Base-by-base conservation (phyloP, 108 stramenopile species). In the Skeletonema marinoi region DNA sequence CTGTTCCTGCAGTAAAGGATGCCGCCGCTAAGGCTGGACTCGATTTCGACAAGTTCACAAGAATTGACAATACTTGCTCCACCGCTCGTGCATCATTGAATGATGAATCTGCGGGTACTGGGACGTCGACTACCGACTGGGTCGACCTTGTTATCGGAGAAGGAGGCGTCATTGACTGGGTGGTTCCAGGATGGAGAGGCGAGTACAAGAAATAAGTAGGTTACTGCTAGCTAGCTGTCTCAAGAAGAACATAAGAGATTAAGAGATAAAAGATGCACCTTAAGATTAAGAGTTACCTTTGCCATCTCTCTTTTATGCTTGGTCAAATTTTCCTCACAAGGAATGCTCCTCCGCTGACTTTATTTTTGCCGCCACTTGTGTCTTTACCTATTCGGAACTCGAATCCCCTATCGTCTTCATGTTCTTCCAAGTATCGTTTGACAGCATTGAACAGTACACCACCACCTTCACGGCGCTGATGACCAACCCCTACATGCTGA, bases 101-200 rank as follows among this genome's bases (percentile, higher is more conserved):
- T 68, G 91, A 94, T 78, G 85, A 77, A 12, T 54, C 78, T 33
- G 88, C 88, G 39, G 93, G 93, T 3, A 94, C 91, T 5, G 93
- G 93, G 2, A 94, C 93, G 12, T 94, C 93, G 11, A 88, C 90
- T 6, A 89, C 89, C 8, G 93, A 94, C 72, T 94, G 93, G 93
- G 64, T 94, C 1, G 86, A 94, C 66, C 74, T 94, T 50, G 89
- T 94, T 1, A 72, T 94, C 17, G 93, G 93, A 14, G 91, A 92
- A 67, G 93, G 93, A 50, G 93, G 93, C 10, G 90, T 94, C 33
- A 89, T 94, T 78, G 93, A 94, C 66, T 94, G 93, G 93, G 85
- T 94, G 70, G 86, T 88, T 33, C 93, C 93, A 17, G 93, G 93
- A 56, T 94, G 93, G 93, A 80, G 93, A 80, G 93, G 93, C 32